A percentile compares a stretch with the other conserved stretches of the same genome.
Evolutionary conservation across 2,329 filamentous ascomycete genomes (phyloP).

Genomic region (Penicillium crustosum): DNA sequence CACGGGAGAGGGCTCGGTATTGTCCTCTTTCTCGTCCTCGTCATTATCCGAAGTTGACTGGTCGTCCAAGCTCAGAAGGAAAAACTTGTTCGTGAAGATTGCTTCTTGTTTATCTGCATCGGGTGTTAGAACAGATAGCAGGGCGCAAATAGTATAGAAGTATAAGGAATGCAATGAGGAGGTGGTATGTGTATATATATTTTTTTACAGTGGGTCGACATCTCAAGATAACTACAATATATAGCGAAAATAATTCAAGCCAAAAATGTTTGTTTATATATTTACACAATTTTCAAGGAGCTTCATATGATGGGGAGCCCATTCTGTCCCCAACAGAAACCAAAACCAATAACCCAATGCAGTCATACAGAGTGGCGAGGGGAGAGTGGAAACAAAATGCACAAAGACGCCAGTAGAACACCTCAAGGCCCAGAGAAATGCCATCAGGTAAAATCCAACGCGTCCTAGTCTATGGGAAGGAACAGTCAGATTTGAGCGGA

Average conservation of each 20-base stretch:
- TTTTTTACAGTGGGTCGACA: no score
- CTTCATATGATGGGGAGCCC: background rate
- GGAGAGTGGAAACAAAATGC: constrained; percentile 33
- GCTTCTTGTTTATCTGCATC: no score
- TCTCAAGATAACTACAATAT: background rate
- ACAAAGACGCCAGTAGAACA: constrained; percentile 26
- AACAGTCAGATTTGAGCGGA: background rate
- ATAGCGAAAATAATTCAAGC: background rate
- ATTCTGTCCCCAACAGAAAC: constrained; percentile 4
- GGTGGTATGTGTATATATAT: no score
- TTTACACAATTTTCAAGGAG: constrained; percentile 8
- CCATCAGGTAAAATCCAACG: constrained; percentile 24
- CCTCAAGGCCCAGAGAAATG: constrained; percentile 23
- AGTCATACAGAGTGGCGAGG: constrained; percentile 26
- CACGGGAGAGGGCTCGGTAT: no score
- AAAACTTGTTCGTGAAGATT: no score
- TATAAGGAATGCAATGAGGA: no score
- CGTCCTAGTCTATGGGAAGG: constrained; percentile 22
- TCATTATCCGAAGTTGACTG: no score
- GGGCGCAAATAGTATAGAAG: no score
- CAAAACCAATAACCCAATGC: constrained; percentile 17
- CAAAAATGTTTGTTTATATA: constrained; percentile 4
- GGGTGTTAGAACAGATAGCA: no score
- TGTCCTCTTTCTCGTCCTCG: no score
- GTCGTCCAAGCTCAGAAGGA: no score